phyloP scores from a whole-genome alignment of 164 flowering plant genomes.

The Macadamia tetraphylla region DNA sequence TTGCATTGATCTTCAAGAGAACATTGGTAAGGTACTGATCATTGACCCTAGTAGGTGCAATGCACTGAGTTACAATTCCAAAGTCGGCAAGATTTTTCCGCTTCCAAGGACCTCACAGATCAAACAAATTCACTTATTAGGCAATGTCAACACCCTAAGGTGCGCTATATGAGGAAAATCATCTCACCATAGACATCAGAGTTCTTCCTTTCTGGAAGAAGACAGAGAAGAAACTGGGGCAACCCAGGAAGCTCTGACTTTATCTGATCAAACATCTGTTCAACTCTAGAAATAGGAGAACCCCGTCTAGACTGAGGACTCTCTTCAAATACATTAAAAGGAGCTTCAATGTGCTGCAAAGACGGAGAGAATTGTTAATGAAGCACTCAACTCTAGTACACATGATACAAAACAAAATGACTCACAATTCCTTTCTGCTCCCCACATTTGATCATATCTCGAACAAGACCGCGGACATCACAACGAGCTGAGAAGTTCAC shows the following conservation, averaged over 20 bases:
- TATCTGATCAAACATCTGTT: constrained; percentile 52
- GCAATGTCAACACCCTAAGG: neutral
- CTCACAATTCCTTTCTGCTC: constrained; percentile 77
- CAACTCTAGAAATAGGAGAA: constrained; percentile 50
- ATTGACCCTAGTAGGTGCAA: constrained; percentile 55
- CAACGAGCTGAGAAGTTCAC: constrained; percentile 89
- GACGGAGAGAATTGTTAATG: neutral
- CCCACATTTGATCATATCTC: constrained; percentile 47
- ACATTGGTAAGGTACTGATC: constrained; percentile 59
- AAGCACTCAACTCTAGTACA: neutral
- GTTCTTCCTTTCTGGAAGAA: constrained; percentile 57
- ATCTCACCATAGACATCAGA: constrained; percentile 57
- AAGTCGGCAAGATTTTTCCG: constrained; percentile 40
- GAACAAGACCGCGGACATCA: constrained; percentile 37
- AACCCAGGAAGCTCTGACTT: constrained; percentile 44
- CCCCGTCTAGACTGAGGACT: constrained; percentile 31
- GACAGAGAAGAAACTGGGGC: constrained; percentile 55
- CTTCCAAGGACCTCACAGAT: constrained; percentile 30
- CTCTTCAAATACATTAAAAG: constrained; percentile 53
- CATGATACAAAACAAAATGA: neutral
- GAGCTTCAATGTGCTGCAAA: constrained; percentile 32
- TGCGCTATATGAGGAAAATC: neutral
- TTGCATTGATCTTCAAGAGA: constrained; percentile 38
- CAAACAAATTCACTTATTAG: constrained; percentile 19
- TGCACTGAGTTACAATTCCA: constrained; percentile 88